Conservation (phyloP, 257 asterid genomes). For the Solanum chiquidenum region DNA sequence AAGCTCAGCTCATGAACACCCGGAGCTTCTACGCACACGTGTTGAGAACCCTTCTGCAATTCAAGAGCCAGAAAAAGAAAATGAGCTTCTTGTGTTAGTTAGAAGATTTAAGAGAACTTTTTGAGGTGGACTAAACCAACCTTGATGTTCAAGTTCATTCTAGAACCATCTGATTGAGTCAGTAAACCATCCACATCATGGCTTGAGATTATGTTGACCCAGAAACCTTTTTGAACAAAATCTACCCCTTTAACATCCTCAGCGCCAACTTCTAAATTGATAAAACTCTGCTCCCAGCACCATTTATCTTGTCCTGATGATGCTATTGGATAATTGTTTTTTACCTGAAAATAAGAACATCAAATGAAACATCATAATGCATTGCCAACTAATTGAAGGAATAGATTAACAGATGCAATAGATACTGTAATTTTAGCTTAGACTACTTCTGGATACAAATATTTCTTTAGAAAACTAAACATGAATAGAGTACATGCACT, state of each 20-base stretch:
- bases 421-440: not conserved
- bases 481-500: not conserved
- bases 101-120: not conserved
- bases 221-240: slow-evolving; percentile 78
- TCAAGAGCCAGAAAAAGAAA: slow-evolving; percentile 3
- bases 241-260: slow-evolving; percentile 74
- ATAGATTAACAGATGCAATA: not conserved
- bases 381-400: not conserved
- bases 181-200: slow-evolving; percentile 76
- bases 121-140: slow-evolving; percentile 21
- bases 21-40: slow-evolving; percentile 64
- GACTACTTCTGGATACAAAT: not conserved
- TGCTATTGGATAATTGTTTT: slow-evolving; percentile 28
- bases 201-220: slow-evolving; percentile 70
- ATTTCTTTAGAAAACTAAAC: not conserved
- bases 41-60: slow-evolving; percentile 86
- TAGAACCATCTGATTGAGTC: slow-evolving; percentile 48
- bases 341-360: slow-evolving; percentile 40
- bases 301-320: slow-evolving; percentile 62
- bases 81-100: slow-evolving; percentile 8
- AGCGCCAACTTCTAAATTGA: slow-evolving; percentile 53
- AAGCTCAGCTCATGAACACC: slow-evolving; percentile 92
- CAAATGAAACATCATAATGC: not conserved
- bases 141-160: slow-evolving; percentile 56
- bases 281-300: slow-evolving; percentile 83